phyloP scores from a whole-genome alignment of 2,329 filamentous ascomycete species.

The Fusarium clavum region DNA sequence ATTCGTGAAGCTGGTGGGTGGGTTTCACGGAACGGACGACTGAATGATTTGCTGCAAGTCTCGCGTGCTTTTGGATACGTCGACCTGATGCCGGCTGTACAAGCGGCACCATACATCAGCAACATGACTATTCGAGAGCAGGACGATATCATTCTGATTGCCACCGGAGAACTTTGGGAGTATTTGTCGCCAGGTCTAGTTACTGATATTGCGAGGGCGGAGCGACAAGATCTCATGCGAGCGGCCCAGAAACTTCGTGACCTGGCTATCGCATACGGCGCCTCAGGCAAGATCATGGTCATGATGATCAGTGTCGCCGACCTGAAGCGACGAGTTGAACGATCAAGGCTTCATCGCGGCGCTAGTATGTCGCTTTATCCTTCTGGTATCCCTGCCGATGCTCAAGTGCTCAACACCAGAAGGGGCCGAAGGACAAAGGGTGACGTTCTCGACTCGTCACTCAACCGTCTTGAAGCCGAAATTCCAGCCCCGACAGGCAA shows the following conservation, averaged over 20 bases:
- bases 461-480: slow-evolving; percentile 88
- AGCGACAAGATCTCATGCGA: slow-evolving; percentile 90
- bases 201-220: slow-evolving; percentile 89
- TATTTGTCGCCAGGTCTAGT: slow-evolving; percentile 90
- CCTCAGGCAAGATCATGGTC: slow-evolving; percentile 96
- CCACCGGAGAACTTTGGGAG: slow-evolving; percentile 94
- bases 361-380: slow-evolving; percentile 89
- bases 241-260: slow-evolving; percentile 95
- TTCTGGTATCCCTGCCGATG: slow-evolving; percentile 77
- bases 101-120: slow-evolving; percentile 87
- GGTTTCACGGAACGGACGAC: slow-evolving; percentile 91
- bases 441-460: slow-evolving; percentile 82
- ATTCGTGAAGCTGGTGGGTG: slow-evolving; percentile 96
- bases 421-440: slow-evolving; percentile 72
- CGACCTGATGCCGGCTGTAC: slow-evolving; percentile 90
- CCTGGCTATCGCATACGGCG: slow-evolving; percentile 94
- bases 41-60: slow-evolving; percentile 92
- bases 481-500: slow-evolving; percentile 92
- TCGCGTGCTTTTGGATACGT: slow-evolving; percentile 96
- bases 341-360: slow-evolving; percentile 77
- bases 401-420: slow-evolving; percentile 71
- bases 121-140: slow-evolving; percentile 84
- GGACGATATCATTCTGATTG: slow-evolving; percentile 93
- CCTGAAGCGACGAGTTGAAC: slow-evolving; percentile 83
- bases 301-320: slow-evolving; percentile 97